Percentiles rank a stretch among this genome's conserved stretches.
These are phyloP conservation scores for Lavandula angustifolia DNA, from an alignment of 257 asterid species.

Conservation along the genomic window DNA sequence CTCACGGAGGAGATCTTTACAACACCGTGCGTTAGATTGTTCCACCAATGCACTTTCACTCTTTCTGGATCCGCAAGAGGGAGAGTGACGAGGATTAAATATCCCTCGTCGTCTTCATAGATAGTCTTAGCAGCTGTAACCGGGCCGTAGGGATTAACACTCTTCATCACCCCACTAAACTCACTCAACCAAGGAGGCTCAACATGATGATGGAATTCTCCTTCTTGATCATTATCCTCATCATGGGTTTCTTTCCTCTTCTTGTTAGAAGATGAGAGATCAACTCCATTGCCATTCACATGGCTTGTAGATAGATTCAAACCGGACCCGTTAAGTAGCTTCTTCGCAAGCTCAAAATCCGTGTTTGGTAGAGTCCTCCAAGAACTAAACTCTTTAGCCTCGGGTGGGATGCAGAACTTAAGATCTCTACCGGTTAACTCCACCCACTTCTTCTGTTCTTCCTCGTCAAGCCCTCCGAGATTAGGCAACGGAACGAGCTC, in stretches of 20 bases:
- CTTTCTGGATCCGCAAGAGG: constrained; percentile 53
- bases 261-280: constrained; percentile 46
- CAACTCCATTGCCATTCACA: constrained; percentile 46
- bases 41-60: constrained; percentile 62
- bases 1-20: constrained; percentile 68
- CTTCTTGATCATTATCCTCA: constrained; percentile 32
- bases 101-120: constrained; percentile 62
- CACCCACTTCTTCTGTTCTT: constrained; percentile 55
- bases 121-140: constrained; percentile 58
- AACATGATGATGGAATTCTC: constrained; percentile 34
- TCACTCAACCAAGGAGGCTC: constrained; percentile 54
- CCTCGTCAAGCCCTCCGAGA: constrained; percentile 45
- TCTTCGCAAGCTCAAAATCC: constrained; percentile 55
- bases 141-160: constrained; percentile 42
- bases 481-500: constrained; percentile 49
- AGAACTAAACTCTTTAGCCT: constrained; percentile 52
- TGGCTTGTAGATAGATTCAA: constrained; percentile 46
- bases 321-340: constrained; percentile 51
- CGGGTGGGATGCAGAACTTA: constrained; percentile 51
- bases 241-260: constrained; percentile 45
- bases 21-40: constrained; percentile 59
- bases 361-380: constrained; percentile 59
- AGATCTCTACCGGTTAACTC: constrained; percentile 58
- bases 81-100: constrained; percentile 47
- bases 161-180: constrained; percentile 54